Evolutionary conservation across 2,329 filamentous ascomycete species (phyloP), one percentile per base, ranked within the genome.

Genomic region (Cyphellophora attinorum): DNA sequence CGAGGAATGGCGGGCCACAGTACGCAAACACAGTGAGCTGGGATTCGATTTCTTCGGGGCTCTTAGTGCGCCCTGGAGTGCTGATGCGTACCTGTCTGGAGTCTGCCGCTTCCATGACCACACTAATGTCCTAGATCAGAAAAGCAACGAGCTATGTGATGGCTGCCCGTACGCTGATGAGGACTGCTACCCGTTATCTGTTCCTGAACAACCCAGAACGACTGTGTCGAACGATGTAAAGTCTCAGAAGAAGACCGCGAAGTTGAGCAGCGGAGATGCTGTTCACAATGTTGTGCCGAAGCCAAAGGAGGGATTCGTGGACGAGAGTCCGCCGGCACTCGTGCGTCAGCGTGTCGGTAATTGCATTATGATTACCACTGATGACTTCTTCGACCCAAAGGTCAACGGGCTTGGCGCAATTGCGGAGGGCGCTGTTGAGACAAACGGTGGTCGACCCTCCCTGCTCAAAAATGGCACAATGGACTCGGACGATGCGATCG

Each of bases 81-180:
- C n/a, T n/a, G 27, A 41, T 29, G 37, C 30, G 13, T 45, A 45
- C 29, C 31, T 45, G 11, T 28, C 38, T 2, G 36, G 33, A 6
- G 27, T 33, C 6, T 45, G 42, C 23, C 40, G 37, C 2, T 45
- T 42, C 19, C 42, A 45, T 16, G 41, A 45, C 18, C 42, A 45
- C 19, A 19, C 41, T 14, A 40, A 31, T 4, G 32, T 36, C 23
- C 33, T 29, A 16, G 29, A 31, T 19, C 31, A 33, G 27, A 35
- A 25, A 29, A 27, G 25, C 5, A 19, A 23, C 13, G 31, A 23
- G 8, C 10, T 17, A 27, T 38, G 40, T 33, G 40, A 45, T 27
- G 40, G 40, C 3, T 45, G 42, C 32, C 38, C 40, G 5, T 42
- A 37, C 37, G 35, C 40, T 11, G 16, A 39, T 17, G 35, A 40